Base-by-base conservation (phyloP, 257 asterid genomes). In the Przewalskia tangutica region DNA sequence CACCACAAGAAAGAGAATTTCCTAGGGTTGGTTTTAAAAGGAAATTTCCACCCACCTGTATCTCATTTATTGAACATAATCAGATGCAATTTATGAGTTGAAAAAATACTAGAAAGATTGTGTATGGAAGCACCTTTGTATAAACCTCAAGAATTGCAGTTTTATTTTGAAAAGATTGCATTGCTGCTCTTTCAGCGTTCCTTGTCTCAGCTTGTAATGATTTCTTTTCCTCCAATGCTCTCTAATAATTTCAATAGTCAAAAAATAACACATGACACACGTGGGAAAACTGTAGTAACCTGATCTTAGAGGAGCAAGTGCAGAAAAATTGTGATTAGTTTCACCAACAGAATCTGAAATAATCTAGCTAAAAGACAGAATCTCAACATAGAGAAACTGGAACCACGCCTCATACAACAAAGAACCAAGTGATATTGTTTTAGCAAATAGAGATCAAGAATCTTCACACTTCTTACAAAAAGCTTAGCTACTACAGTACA, bases 201-300 rank as follows among this genome's bases (percentile, higher is more conserved):
- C 90, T 90, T 68, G 92, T 88, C 86, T 93, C 95, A 82, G 56
- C 70, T 82, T 85, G 93, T 46, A 86, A 86, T 78, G 84, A 51
- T 84, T 85, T 94, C 77, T 88, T 94, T 88, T 91, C 97, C 89
- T 91, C 96, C 54, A 91, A 84, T 54, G 96, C 92, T 84, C 95
- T 89, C 97, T 94, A 88, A 27, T 83, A 75, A 68, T 48, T 83
- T 66, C 55, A 60, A 81, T 82, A 58, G 65, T 40, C 56, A 84
- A 14, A 78, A 18, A 4, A 5, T 5, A 44, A 38, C 20, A 8
- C 77, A 60, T 18, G 80, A 81, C 51, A 65, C 36, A 27, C 32
- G 18, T 55, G n/a, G 60, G 60, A 4, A 55, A 55, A 16, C 8
- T 55, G 20, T 55, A 55, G 60, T 14, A 48, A 48, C 16, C 8